Evolutionary conservation across 2,329 filamentous ascomycete genomes (phyloP), one percentile per base, ranked within the genome.

Genomic region (Trichophyton mentagrophytes): DNA sequence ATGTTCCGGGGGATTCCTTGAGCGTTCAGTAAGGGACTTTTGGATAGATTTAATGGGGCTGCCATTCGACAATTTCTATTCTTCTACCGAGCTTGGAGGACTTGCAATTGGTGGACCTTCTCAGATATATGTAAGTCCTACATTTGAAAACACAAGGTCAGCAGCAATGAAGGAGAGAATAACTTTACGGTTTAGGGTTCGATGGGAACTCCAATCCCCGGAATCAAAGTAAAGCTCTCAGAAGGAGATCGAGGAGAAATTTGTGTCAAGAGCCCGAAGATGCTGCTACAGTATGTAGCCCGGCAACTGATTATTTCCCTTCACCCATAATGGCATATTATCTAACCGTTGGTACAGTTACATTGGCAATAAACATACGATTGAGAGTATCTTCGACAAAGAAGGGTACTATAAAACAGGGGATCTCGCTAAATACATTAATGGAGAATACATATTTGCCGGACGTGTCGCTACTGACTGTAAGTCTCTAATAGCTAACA

Each of bases 351-450:
- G 4, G 42, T 5, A 46, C 22, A 53, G 49, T 15, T 53, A 53
- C 27, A 11, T 53, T 3, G 27, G 27, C 3, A 11, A 53, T 20
- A 22, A 25, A 2, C 17, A 15, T 15, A 15, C 49, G 11, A 13
- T 22, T 17, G 13, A 25, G 20, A 22, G 5, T 3, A 60, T 57
- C 3, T 61, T 63, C 46, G 61, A 64, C 33, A 38, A 60, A 20
- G 64, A 67, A 30, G 65, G 66, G 25, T 67, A 61, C 51, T 65
- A 60, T 57, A 65, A 62, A 53, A 64, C 66, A n/a, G 65, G 66
- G 8, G 66, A 67, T 44, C 46, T 58, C n/a, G 65, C 36, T 25
- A 61, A 58, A 51, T 38, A 36, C 3, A 58, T 61, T 20, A 60
- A 62, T 2, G 47, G 61, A 8, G 30, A 62, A n/a, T 66, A 65